These are phyloP conservation scores for Cytospora paraplurivora DNA, from an alignment of 2,329 filamentous ascomycete genomes.

Conservation along the genomic window DNA sequence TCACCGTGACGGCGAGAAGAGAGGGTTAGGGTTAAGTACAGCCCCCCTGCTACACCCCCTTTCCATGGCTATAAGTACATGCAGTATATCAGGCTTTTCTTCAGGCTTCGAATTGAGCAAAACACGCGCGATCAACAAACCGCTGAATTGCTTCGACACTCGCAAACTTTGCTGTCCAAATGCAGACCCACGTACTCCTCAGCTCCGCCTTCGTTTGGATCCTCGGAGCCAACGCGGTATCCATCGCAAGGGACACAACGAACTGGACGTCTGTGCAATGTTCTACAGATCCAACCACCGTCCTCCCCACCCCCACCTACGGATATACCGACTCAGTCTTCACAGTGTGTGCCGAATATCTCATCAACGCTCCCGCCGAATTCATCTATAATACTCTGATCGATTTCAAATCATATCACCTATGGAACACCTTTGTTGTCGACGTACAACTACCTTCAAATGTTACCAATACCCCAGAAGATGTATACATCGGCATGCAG, in stretches of 20 bases:
- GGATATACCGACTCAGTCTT: constrained; percentile 32
- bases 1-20: too few relatives aligned
- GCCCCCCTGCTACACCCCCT: too few relatives aligned
- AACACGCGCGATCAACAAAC: too few relatives aligned
- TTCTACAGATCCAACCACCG: constrained; percentile 18
- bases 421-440: constrained; percentile 36
- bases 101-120: too few relatives aligned
- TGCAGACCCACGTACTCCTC: background rate
- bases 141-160: too few relatives aligned
- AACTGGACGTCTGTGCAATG: constrained; percentile 30
- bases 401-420: constrained; percentile 33
- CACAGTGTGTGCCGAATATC: constrained; percentile 33
- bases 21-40: too few relatives aligned
- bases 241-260: background rate
- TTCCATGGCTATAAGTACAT: too few relatives aligned
- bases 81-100: too few relatives aligned
- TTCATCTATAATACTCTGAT: constrained; percentile 33
- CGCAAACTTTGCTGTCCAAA: background rate
- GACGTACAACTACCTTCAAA: constrained; percentile 29
- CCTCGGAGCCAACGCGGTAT: background rate
- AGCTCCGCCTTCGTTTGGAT: background rate
- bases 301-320: constrained; percentile 32
- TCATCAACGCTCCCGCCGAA: constrained; percentile 30
- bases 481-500: constrained; percentile 34
- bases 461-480: constrained; percentile 29